Evolutionary conservation across 2,329 filamentous ascomycete species (phyloP), one percentile per base, ranked within the genome.

Genomic region (Fusarium mexicanum): DNA sequence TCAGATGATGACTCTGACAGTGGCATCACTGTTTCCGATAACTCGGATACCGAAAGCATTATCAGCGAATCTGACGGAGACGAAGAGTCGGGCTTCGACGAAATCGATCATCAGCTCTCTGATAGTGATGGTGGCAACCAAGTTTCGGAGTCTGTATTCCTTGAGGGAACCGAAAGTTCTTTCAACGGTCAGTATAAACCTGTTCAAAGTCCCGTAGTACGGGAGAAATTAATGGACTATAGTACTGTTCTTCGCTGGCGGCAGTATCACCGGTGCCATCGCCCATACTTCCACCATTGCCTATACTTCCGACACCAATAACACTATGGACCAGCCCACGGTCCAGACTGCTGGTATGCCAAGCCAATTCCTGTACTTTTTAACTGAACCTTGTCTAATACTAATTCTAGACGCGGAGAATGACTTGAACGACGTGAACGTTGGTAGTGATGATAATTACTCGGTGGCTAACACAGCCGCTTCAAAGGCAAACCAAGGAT

Each of bases 401-500:
- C 3, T n/a, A n/a, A 4, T 9, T 16, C 47, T 7, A 50, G 29
- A 50, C 3, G 3, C 26, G 10, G 29, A 50, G 3, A 4, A 31
- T 1, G 5, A n/a, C 7, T 8, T 48, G 26, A 9, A 47, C 18
- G 12, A 5, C 0, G 9, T 47, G 24, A 18, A 31, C 14, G 4
- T 31, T 31, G 22, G 20, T 8, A 6, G 7, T 3, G 0, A 31
- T 50, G 10, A 31, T 17, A 13, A 3, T 50, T 4, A 5, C 46
- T 31, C 24, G 18, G 24, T 14, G 24, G 3, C 14, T 0, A 48
- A 31, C 4, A 48, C 46, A 48, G 20, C 7, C 7, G 2, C 10
- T 20, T 9, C 5, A 10, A 4, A 24, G 14, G 8, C 12, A 4
- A 6, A 4, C 20, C 29, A n/a, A 13, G 0, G 2, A 3, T 31